Evolutionary conservation across 306 rosid species (phyloP), one percentile per base, ranked within the genome.

Genomic region (Hippophae rhamnoides): DNA sequence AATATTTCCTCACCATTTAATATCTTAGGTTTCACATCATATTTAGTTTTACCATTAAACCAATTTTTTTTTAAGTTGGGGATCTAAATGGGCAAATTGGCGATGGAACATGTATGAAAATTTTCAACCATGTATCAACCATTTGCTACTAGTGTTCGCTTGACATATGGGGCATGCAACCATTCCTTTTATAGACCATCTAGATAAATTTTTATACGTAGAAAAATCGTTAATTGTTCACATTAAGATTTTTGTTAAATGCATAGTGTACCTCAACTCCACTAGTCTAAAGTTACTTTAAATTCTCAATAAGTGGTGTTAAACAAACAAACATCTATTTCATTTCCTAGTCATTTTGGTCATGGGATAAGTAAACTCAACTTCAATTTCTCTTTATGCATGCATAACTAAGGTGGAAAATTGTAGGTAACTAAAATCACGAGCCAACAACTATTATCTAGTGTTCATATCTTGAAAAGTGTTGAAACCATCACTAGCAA

Each of bases 371-470:
- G n/a, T 54, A 52, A 52, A 7, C 31, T 10, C 27, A 51, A 1
- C 23, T 11, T 44, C 52, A 47, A 41, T 6, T 60, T 60, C 7
- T 57, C 9, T 7, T 52, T 52, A 6, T 2, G 9, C 48, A 57
- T 38, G n/a, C 61, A 57, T 14, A 57, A 40, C 1, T 3, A 57
- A 11, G 48, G 61, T 11, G 61, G 48, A 5, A 52, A 40, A 8
- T 52, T 52, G 10, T 52, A 52, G 2, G 41, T 8, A 23, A 52
- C 41, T 6, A 61, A 26, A 26, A 61, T 48, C 10, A 61, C 38
- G 2, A 31, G 5, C 47, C 48, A 50, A 62, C 58, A 62, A 41
- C 67, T 62, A 50, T 62, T 62, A 51, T 41, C 14, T 25, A 62
- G 23, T 3, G 12, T 48, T 62, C 8, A 52, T 9, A 52, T 25